phyloP scores from a whole-genome alignment of 176 grass and related monocot species.

The Phoenix roebelenii region DNA sequence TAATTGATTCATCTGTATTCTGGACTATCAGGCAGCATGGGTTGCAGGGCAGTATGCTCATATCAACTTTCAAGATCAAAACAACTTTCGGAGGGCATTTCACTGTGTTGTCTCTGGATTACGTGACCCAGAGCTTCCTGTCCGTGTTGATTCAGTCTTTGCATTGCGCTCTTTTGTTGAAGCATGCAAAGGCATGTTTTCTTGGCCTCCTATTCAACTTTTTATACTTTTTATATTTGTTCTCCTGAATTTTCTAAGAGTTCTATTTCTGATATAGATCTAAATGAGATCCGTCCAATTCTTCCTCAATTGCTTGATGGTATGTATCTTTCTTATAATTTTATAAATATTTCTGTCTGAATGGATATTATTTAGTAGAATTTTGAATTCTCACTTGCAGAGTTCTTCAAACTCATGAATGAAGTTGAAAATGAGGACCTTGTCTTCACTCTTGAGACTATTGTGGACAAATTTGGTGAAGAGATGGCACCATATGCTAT shows the following conservation, averaged over 20 bases:
- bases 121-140: slow-evolving; percentile 12
- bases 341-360: not conserved
- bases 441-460: slow-evolving; percentile 83
- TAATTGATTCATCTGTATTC: too few relatives aligned
- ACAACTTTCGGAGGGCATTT: slow-evolving; percentile 13
- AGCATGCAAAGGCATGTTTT: slow-evolving; percentile 12
- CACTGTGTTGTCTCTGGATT: slow-evolving; percentile 12
- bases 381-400: slow-evolving; percentile 25
- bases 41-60: slow-evolving; percentile 23
- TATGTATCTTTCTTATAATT: slow-evolving; percentile 22
- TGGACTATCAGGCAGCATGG: slow-evolving; percentile 14
- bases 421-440: slow-evolving; percentile 93
- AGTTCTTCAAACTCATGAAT: slow-evolving; percentile 90
- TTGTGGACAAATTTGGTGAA: slow-evolving; percentile 94
- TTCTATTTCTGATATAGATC: slow-evolving; percentile 37
- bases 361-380: not conserved
- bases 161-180: slow-evolving; percentile 16
- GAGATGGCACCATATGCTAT: slow-evolving; percentile 93
- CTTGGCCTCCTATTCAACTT: not conserved
- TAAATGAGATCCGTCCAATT: slow-evolving; percentile 65
- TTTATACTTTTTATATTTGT: not conserved
- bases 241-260: not conserved
- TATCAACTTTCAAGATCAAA: slow-evolving; percentile 18
- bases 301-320: slow-evolving; percentile 93
- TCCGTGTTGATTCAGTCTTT: slow-evolving; percentile 19